These are phyloP conservation scores for Cudoniella acicularis DNA, from an alignment of 495 filamentous ascomycete genomes.

Conservation along the genomic window DNA sequence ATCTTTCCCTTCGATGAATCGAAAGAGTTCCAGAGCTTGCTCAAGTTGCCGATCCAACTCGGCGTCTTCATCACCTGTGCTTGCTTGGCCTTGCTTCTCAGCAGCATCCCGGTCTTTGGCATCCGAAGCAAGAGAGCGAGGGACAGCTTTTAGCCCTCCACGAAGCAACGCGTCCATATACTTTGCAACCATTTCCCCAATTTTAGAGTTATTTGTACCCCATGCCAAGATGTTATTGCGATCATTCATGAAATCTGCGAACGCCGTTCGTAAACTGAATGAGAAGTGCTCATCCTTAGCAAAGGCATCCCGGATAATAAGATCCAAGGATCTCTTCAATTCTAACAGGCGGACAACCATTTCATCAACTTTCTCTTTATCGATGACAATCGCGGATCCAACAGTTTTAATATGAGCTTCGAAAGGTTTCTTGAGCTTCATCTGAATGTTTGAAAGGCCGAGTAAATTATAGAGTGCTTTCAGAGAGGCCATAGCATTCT, in stretches of 20 bases:
- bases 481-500: slow-evolving; percentile 61
- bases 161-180: slow-evolving; percentile 89
- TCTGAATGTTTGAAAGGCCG: slow-evolving; percentile 57
- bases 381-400: slow-evolving; percentile 76
- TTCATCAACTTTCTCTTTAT: slow-evolving; percentile 69
- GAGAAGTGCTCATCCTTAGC: slow-evolving; percentile 67
- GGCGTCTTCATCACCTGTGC: slow-evolving; percentile 76
- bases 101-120: slow-evolving; percentile 44
- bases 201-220: slow-evolving; percentile 81
- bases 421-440: slow-evolving; percentile 66
- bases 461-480: slow-evolving; percentile 76
- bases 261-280: slow-evolving; percentile 75
- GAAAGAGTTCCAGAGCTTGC: slow-evolving; percentile 86
- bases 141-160: slow-evolving; percentile 78
- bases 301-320: slow-evolving; percentile 69
- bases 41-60: slow-evolving; percentile 89
- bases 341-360: slow-evolving; percentile 83
- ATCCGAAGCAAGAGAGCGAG: slow-evolving; percentile 49
- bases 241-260: slow-evolving; percentile 87
- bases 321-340: slow-evolving; percentile 77
- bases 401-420: slow-evolving; percentile 70
- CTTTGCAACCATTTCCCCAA: slow-evolving; percentile 98
- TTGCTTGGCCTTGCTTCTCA: slow-evolving; percentile 50
- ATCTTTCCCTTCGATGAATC: slow-evolving; percentile 95
- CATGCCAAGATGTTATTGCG: slow-evolving; percentile 63